Evolutionary conservation across 2,329 filamentous ascomycete genomes (phyloP), one percentile per base, ranked within the genome.

Genomic region (Aspergillus cejpii): DNA sequence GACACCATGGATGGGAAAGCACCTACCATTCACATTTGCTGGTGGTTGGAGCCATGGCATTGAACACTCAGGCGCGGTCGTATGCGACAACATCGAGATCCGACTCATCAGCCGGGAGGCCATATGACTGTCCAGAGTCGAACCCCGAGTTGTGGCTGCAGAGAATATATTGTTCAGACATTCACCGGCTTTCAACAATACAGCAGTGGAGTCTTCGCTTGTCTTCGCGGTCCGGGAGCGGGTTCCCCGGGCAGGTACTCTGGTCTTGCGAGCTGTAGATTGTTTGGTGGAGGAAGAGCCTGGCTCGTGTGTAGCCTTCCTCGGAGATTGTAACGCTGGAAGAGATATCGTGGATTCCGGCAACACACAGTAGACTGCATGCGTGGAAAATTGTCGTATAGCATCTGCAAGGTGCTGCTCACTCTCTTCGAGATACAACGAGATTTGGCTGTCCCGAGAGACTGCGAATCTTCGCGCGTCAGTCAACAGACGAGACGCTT

Each of bases 281-380:
- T 56, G 29, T 43, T 60, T 64, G 48, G 31, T 8, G 63, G 55
- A 21, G 57, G 53, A n/a, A 47, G 51, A 48, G 68, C 70, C 26
- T 75, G n/a, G n/a, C n/a, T 75, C 40, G 17, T 31, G 20, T 21
- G 54, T 47, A 12, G 59, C 45, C 39, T 58, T 62, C 29, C 40
- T 50, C 3, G 60, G 54, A 46, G 49, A 66, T 62, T 51, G 64
- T 60, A 91, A 73, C 0, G 87, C 82, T 1, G 90, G 88, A 48
- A 91, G 84, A 0, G 89, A 94, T 20, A 96, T 82, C 0, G 89
- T 95, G 0, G 92, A 96, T 58, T 98, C 92, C 37, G 91, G 87
- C 12, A 97, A 77, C 7, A 91, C 85, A 14, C 87, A 94, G 64
- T 91, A 94, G 3, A 92, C 84, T 2, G 90, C 83, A 64, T 95